A percentile compares a stretch with the other conserved stretches of the same genome.
Evolutionary conservation across 805 yeast species (phyloP).

Genomic region (Candida sithepensis): DNA sequence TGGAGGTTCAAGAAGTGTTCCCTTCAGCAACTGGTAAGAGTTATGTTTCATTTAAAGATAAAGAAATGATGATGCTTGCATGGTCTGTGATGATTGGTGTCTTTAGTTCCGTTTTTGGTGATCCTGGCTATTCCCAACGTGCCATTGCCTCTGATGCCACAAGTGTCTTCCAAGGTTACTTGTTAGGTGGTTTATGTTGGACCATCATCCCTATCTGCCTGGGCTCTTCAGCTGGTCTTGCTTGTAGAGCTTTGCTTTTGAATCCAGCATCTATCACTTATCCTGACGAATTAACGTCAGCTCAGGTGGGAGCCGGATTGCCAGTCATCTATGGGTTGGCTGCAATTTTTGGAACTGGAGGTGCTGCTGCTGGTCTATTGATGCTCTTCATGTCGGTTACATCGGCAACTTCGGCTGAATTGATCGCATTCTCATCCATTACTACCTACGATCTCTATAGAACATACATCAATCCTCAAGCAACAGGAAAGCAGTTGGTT

Average conservation of each 20-base stretch:
- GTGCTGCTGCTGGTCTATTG: conserved; percentile 38
- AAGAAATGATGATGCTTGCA: conserved; percentile 29
- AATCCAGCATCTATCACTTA: conserved; percentile 37
- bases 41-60: conserved; percentile 31
- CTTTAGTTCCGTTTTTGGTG: conserved; percentile 33
- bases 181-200: conserved; percentile 38
- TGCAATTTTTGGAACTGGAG: conserved; percentile 36
- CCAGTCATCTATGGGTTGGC: conserved; percentile 34
- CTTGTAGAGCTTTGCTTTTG: conserved; percentile 32
- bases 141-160: conserved; percentile 37
- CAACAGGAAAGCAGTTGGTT: conserved; percentile 36
- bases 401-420: conserved; percentile 40
- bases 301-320: conserved; percentile 38
- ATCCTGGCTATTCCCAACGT: conserved; percentile 33
- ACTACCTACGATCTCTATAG: conserved; percentile 39
- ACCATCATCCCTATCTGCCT: conserved; percentile 34
- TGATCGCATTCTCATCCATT: conserved; percentile 39
- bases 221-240: conserved; percentile 34
- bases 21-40: conserved; percentile 31
- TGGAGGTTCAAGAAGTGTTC: conserved; percentile 29
- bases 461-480: conserved; percentile 37
- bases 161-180: conserved; percentile 34
- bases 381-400: conserved; percentile 43
- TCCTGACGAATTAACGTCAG: conserved; percentile 35
- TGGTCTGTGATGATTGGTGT: conserved; percentile 55